Percentiles rank a stretch among this genome's conserved stretches.
phyloP scores from a whole-genome alignment of 805 yeast genomes.

The Yamadazyma phyllophila region DNA sequence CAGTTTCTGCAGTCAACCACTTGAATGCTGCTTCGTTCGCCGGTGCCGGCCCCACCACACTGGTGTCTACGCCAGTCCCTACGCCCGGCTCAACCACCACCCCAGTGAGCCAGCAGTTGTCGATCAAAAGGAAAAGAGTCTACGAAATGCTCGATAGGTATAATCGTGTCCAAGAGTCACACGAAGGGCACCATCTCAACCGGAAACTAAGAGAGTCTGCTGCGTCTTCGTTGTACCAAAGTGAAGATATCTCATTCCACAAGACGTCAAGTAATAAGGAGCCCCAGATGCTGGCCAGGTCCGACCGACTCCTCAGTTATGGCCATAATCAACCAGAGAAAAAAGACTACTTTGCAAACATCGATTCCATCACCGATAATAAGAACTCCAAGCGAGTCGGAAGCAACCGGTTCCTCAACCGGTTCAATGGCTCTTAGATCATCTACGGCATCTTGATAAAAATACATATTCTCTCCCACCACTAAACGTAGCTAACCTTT shows the following conservation, averaged over 20 bases:
- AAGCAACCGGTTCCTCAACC: slow-evolving; percentile 9
- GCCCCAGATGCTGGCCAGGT: slow-evolving; percentile 2
- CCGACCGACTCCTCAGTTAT: slow-evolving; percentile 14
- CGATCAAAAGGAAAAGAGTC: slow-evolving; percentile 37
- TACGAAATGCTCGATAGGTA: slow-evolving; percentile 43
- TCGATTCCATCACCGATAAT: slow-evolving; percentile 5
- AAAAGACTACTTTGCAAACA: slow-evolving; percentile 13
- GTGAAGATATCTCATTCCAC: slow-evolving; percentile 3
- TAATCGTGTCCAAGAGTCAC: slow-evolving; percentile 34
- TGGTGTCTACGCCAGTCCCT: slow-evolving; percentile 20
- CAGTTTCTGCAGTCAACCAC: slow-evolving; percentile 46
- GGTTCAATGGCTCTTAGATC: slow-evolving; percentile 10
- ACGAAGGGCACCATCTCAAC: slow-evolving; percentile 16
- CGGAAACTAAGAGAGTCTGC: slow-evolving; percentile 14
- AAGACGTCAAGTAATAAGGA: slow-evolving; percentile 1
- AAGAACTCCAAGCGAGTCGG: slow-evolving; percentile 8
- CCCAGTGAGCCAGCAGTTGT: slow-evolving; percentile 25
- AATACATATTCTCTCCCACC: too few species aligned
- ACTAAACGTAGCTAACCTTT: not conserved
- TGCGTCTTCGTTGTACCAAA: slow-evolving; percentile 13
- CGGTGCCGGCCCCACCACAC: slow-evolving; percentile 14
- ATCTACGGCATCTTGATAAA: too few species aligned
- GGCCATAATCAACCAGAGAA: slow-evolving; percentile 10
- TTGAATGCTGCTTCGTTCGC: slow-evolving; percentile 15
- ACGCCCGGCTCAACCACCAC: slow-evolving; percentile 17